A percentile compares a stretch with the other conserved stretches of the same genome.
phyloP scores from a whole-genome alignment of 169 alveolate genomes.

The Haemoproteus tartakovskyi region DNA sequence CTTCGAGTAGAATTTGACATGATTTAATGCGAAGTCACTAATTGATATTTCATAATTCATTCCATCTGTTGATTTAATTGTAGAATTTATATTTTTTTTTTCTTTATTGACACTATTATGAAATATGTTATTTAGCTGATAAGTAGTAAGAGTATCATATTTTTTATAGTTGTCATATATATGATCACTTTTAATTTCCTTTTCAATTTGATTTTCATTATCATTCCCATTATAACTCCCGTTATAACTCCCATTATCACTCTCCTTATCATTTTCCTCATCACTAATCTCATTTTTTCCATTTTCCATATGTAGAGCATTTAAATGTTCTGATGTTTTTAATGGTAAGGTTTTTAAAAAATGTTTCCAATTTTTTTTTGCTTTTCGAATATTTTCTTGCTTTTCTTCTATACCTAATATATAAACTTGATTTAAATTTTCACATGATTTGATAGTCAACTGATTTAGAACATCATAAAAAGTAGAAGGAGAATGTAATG shows the following conservation, averaged over 20 bases:
- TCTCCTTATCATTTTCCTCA: background rate
- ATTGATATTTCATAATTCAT: too few species aligned
- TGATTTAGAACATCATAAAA: slow-evolving; percentile 47
- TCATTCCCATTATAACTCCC: background rate
- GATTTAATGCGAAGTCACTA: too few species aligned
- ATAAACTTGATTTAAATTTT: slow-evolving; percentile 9
- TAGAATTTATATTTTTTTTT: too few species aligned
- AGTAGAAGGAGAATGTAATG: slow-evolving; percentile 44
- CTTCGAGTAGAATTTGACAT: slow-evolving; percentile 11
- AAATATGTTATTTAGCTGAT: too few species aligned
- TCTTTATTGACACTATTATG: too few species aligned
- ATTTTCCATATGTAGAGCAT: slow-evolving; percentile 4
- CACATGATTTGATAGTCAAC: background rate
- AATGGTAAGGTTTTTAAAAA: slow-evolving; percentile 17
- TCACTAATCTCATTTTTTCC: background rate
- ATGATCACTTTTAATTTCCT: too few species aligned
- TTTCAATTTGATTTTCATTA: too few species aligned
- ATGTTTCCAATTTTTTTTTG: slow-evolving; percentile 15
- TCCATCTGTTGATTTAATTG: too few species aligned
- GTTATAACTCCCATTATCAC: background rate
- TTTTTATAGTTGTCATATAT: too few species aligned
- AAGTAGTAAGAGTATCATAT: too few species aligned
- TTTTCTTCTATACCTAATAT: slow-evolving; percentile 38
- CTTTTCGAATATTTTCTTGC: slow-evolving; percentile 6
- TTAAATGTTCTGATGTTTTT: too few species aligned